phyloP scores from a whole-genome alignment of 768 basidiomycete genomes.

The Phaeolepiota aurea region DNA sequence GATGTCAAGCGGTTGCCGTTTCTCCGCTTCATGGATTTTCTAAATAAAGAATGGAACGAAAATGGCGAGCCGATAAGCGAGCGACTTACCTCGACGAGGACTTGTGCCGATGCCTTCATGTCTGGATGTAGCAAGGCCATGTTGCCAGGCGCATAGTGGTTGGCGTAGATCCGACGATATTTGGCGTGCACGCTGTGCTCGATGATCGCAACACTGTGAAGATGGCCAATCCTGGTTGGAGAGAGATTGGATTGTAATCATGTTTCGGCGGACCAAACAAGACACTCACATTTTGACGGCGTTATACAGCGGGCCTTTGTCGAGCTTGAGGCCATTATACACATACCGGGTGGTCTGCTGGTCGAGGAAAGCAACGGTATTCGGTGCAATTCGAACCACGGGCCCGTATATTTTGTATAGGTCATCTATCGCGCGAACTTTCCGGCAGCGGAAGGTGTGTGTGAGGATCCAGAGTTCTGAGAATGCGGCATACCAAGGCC shows the following conservation, averaged over 20 bases:
- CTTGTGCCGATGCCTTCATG: background rate
- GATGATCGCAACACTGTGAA: background rate
- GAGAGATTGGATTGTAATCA: background rate
- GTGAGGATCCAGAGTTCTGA: background rate
- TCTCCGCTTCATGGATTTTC: background rate
- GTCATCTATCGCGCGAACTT: background rate
- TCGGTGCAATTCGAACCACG: background rate
- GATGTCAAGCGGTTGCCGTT: background rate
- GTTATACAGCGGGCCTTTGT: background rate
- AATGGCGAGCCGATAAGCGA: too few relatives aligned
- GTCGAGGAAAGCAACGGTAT: background rate
- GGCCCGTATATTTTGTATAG: background rate
- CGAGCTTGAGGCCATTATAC: background rate
- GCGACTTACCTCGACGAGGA: background rate
- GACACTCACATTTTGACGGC: background rate
- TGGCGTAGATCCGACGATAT: background rate
- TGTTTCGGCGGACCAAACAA: background rate
- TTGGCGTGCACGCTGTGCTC: background rate
- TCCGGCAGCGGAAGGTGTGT: background rate
- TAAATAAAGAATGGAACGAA: too few relatives aligned
- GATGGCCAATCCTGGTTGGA: background rate
- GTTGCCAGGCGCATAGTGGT: background rate
- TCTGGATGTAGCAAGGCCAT: background rate
- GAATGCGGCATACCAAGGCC: background rate
- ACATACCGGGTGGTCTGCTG: background rate